Evolutionary conservation across 495 filamentous ascomycete species (phyloP), one percentile per base, ranked within the genome.

Genomic region (Annulohypoxylon nitens): DNA sequence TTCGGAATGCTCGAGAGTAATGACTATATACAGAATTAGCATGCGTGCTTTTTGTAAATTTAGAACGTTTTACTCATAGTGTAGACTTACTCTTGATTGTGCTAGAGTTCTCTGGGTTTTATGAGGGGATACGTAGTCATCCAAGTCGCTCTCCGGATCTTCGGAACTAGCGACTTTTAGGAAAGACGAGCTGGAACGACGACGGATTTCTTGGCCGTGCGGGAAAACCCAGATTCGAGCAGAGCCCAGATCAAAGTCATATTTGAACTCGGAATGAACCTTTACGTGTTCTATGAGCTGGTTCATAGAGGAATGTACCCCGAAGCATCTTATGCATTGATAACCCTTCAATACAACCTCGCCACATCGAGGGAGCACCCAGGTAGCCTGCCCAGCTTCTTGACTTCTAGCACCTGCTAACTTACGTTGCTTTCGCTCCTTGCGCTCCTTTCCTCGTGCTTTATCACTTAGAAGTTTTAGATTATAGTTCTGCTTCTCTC

Each of bases 401-500:
- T 80, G 79, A 63, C n/a, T 71, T 60, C 70, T 69, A 26, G 71
- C 23, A 53, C 66, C 76, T 53, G 69, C 73, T 36, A 77, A 53
- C 53, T 81, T 79, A 63, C 78, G 76, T 30, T 75, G 81, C 63
- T 85, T 86, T 20, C 79, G 74, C 55, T 76, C 76, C 67, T 80
- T 81, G 9, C 76, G 76, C 45, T 84, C 81, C 69, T 81, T 85
- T 3, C 85, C 85, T 34, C 84, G 77, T 11, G 82, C 81, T 53
- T 78, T 85, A 64, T 81, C 82, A 75, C 81, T 85, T 34, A 87
- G 74, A 18, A 83, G 67, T 69, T 84, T 86, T 45, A 87, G 69
- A 62, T 88, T 87, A 68, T 88, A 88, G 37, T 85, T 87, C 62
- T 85, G 75, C 11, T 77, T 84, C 76, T 41, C 78, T 64, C 82